Percentiles rank a stretch among this genome's conserved stretches.
phyloP scores from a whole-genome alignment of 305 asterid species.

The Rubia occidens region DNA sequence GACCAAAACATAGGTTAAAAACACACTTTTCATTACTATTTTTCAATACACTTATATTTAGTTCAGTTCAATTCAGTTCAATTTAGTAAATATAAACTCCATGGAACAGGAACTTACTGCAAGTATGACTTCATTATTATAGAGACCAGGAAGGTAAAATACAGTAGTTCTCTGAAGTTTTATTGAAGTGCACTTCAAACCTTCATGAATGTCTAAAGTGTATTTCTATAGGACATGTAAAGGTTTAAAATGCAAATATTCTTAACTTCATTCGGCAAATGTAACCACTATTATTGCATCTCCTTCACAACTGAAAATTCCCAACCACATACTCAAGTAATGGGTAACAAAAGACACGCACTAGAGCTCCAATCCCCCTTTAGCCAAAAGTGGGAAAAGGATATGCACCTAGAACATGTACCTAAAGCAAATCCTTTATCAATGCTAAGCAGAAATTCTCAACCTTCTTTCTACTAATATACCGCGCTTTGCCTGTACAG shows the following conservation, averaged over 20 bases:
- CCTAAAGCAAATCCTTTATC: constrained; percentile 3
- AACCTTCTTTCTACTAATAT: not conserved
- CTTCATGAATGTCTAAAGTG: not conserved
- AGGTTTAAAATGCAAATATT: not conserved
- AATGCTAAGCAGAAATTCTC: not conserved
- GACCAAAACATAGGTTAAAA: too few species aligned
- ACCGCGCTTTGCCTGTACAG: constrained; percentile 16
- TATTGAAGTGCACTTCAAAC: not conserved
- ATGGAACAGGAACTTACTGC: too few species aligned
- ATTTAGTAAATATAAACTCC: too few species aligned
- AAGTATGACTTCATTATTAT: too few species aligned
- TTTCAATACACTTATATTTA: too few species aligned
- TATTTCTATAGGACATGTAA: too few species aligned
- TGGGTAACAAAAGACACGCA: not conserved
- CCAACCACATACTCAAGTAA: not conserved
- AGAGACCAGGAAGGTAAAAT: not conserved
- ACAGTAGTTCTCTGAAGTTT: not conserved
- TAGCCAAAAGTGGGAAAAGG: not conserved
- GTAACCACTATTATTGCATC: not conserved
- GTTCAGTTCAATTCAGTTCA: too few species aligned
- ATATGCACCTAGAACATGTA: constrained; percentile 2
- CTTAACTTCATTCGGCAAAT: not conserved
- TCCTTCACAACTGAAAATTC: not conserved
- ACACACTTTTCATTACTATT: too few species aligned
- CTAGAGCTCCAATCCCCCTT: not conserved